Base-by-base conservation (phyloP, 2,329 filamentous ascomycete species). In the Colletotrichum navitas region DNA sequence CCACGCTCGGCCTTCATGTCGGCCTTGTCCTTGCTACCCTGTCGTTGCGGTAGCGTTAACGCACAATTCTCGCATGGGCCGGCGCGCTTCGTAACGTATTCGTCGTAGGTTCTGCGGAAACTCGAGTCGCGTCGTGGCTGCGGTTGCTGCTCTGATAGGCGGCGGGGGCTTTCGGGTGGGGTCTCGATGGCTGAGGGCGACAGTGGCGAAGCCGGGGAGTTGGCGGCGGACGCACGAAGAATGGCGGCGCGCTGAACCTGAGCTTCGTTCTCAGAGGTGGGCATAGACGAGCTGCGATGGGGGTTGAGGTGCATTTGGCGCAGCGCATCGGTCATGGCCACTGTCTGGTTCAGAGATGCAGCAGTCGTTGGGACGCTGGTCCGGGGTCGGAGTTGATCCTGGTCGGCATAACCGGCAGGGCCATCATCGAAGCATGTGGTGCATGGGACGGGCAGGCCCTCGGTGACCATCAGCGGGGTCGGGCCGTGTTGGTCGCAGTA, bases 401-500 rank as follows among this genome's bases (percentile, higher is more conserved):
- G 64, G 29, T 77, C 72, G 66, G 76, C 71, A 58, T 76, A 74
- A 34, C 81, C 79, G 54, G 77, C 74, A 18, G 73, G 74, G 29
- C 84, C 83, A 24, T 79, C 75, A 73, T 91, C 87, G 77, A 85
- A 88, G 78, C 90, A 92, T 75, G 85, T 83, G 68, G 83, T 83
- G 77, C 90, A 92, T 59, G 87, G 85, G 16, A 89, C 87, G 2
- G 89, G 88, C 18, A 91, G 81, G 60, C 89, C 90, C 79, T 92
- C 90, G 45, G 90, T 92, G 76, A 92, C 90, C 88, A 92, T 91
- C 70, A 92, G 80, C 61, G 90, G 90, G 58, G 90, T 92, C 60
- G 90, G 90, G 73, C 90, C 90, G 81, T 92, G 90, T 74, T 89
- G 85, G 79, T 92, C 90, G 85, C 90, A 92, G 78, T 92, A 92